phyloP scores from a whole-genome alignment of 2,329 filamentous ascomycete genomes.

The Sporothrix globosa region DNA sequence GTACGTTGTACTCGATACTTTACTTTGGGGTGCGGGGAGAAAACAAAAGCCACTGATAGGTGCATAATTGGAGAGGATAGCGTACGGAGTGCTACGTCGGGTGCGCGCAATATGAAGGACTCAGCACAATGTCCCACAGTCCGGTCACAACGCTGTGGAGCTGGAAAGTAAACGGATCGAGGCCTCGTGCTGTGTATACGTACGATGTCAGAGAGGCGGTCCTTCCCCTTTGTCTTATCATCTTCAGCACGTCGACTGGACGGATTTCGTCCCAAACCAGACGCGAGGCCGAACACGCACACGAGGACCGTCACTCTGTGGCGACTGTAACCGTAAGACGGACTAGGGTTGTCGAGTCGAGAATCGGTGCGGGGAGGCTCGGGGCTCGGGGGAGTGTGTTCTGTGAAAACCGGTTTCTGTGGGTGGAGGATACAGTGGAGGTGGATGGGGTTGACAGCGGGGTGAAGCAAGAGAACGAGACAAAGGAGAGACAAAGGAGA shows the following conservation, averaged over 20 bases:
- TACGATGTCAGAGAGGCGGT: no score
- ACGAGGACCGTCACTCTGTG: neutral
- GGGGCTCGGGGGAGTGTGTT: neutral
- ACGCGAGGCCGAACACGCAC: neutral
- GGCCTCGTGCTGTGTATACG: no score
- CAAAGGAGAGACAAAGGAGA: no score
- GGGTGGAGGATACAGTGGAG: neutral
- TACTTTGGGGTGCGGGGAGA: neutral
- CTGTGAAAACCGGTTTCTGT: conserved; percentile 11
- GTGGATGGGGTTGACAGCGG: no score
- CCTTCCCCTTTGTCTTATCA: neutral
- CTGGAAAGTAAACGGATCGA: neutral
- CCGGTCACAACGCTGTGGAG: neutral
- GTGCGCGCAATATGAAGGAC: no score
- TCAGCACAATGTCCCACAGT: neutral
- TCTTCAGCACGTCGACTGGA: no score
- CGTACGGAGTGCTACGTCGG: no score
- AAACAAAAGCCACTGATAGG: conserved; percentile 2
- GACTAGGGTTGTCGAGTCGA: neutral
- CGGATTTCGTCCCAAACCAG: conserved; percentile 14
- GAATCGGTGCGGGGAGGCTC: neutral
- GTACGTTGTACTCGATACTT: no score
- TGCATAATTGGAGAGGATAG: neutral
- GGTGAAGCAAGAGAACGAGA: no score
- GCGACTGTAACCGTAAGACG: conserved; percentile 16